These are phyloP conservation scores for Verticillium isaacii DNA, from an alignment of 2,329 filamentous ascomycete species.

Conservation along the genomic window DNA sequence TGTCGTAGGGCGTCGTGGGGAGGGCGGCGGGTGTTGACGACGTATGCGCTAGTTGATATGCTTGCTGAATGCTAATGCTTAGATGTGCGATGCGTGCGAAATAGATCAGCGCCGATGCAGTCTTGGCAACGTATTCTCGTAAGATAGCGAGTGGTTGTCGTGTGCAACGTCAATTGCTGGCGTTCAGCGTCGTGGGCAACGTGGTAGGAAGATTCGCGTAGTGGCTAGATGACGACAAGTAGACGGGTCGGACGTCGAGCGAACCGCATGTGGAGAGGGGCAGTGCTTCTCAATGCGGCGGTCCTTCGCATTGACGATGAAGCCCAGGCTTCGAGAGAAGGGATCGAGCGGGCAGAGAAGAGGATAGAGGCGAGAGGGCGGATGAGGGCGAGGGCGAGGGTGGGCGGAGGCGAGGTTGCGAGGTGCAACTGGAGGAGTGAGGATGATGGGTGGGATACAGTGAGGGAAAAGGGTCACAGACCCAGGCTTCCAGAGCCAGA, in stretches of 20 bases:
- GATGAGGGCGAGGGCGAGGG: background rate
- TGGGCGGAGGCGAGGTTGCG: background rate
- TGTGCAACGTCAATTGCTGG: background rate
- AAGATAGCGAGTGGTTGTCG: background rate
- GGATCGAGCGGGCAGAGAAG: background rate
- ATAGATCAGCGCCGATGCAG: background rate
- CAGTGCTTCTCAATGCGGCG: background rate
- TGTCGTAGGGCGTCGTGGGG: background rate
- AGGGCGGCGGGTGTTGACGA: background rate
- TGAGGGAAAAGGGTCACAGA: background rate
- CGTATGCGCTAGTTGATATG: background rate
- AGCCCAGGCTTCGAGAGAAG: background rate
- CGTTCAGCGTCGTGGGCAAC: background rate
- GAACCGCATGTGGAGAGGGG: background rate
- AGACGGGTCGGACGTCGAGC: background rate
- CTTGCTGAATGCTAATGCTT: background rate
- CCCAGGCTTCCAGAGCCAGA: background rate
- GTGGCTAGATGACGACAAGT: background rate
- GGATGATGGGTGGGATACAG: background rate
- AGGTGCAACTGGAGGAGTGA: background rate
- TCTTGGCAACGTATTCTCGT: background rate
- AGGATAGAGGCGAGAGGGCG: background rate
- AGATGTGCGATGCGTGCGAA: background rate
- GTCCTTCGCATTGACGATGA: background rate
- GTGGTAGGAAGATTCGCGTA: background rate